Conservation (phyloP, 2,329 filamentous ascomycete genomes). For the Aspergillus eucalypticola region DNA sequence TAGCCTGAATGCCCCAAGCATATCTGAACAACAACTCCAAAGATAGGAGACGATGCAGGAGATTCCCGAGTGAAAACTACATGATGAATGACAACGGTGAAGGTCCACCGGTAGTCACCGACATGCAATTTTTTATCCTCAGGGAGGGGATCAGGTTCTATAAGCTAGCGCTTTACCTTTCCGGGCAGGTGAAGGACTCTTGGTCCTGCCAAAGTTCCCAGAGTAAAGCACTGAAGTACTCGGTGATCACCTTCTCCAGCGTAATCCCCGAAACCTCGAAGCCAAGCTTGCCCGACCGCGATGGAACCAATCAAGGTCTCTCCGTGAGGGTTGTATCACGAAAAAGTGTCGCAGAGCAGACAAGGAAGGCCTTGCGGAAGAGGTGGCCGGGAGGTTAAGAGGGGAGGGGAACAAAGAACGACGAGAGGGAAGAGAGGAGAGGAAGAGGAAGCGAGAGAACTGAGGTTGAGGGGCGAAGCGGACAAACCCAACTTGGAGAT, state of each 20-base stretch:
- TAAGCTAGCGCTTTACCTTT: constrained; percentile 42
- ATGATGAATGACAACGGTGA: constrained; percentile 18
- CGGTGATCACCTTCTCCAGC: constrained; percentile 4
- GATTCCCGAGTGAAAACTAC: constrained; percentile 10
- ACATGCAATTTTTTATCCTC: constrained; percentile 14
- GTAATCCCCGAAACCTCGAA: constrained; percentile 31
- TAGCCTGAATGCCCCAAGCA: constrained; percentile 28
- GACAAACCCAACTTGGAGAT: constrained; percentile 4
- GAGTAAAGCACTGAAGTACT: constrained; percentile 16
- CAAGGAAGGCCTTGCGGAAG: constrained; percentile 28
- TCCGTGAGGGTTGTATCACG: constrained; percentile 38
- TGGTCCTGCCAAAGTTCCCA: constrained; percentile 22
- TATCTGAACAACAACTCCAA: constrained; percentile 15
- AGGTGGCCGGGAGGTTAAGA: constrained; percentile 7
- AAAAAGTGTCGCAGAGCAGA: constrained; percentile 36
- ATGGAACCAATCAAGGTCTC: constrained; percentile 45
- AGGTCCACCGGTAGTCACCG: constrained; percentile 12
- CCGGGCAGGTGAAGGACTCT: constrained; percentile 16
- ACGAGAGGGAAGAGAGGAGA: constrained; percentile 17
- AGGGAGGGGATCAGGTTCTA: constrained; percentile 22
- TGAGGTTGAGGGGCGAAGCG: constrained; percentile 19
- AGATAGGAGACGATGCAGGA: constrained; percentile 12
- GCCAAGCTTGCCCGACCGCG: constrained; percentile 37
- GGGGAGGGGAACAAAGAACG: constrained; percentile 10
- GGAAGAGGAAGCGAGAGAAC: constrained; percentile 16